Base-by-base conservation (phyloP, 352 stramenopile species). In the Globisporangium cylindrosporum region DNA sequence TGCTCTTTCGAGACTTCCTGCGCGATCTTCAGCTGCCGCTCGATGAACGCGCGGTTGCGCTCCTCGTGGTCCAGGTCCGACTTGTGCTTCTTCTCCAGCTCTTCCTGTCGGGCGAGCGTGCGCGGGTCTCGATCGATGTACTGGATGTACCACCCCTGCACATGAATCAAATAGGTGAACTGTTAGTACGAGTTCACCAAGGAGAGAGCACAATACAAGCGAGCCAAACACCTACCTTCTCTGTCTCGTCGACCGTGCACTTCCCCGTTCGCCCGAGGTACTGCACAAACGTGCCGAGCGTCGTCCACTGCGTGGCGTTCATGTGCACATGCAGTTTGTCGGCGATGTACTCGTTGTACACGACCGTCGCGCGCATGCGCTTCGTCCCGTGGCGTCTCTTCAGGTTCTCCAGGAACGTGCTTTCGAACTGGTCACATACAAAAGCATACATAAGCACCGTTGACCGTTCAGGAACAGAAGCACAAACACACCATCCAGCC, bases 241-340 rank as follows among this genome's bases (percentile, higher is more conserved):
- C 97, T 14, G 97, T 99, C 78, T 99, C 97, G 72, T 99, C 97
- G 34, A 99, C 97, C 1, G 98, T 76, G 70, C 90, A 98, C 69
- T 99, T 98, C 64, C 97, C 97, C 32, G 85, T 98, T 70, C 98
- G 98, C 2, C 97, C 98, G 29, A 99, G 86, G 78, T 99, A 99
- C 84, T 99, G 95, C 15, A 99, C 93, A 81, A 99, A 99, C 49
- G 91, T 86, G 5, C 90, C 93, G 54, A 99, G 85, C 22, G 97
- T 98, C 27, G 88, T 90, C 97, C 97, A 99, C 68, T 98, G 93
- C 20, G 98, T 99, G 0, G 97, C 89, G 80, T 99, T 99, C 98
- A 99, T 99, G 77, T 99, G 98, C 56, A 99, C 84, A 76, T 99
- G 98, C 65, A 98, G 69, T 79, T 99, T 99, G 85, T 99, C 97